Evolutionary conservation across 2,329 filamentous ascomycete genomes (phyloP), one percentile per base, ranked within the genome.

Genomic region (Hirsutella thompsonii): DNA sequence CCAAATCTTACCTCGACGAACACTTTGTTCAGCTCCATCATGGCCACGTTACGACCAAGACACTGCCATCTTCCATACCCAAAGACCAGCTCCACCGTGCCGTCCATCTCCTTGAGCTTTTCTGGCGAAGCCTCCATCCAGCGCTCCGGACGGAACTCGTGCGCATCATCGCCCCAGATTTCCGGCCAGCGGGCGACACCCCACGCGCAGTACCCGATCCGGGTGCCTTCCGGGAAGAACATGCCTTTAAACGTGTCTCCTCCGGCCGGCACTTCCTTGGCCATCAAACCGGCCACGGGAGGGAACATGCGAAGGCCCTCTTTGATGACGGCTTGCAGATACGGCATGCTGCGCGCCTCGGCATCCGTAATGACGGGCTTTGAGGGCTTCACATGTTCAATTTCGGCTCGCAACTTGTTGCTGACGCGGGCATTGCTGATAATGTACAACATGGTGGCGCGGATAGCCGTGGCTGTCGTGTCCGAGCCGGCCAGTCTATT

Each of bases 381-480:
- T 0, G 52, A 42, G 11, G 47, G 47, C 2, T 48, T 39, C 0
- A 47, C 38, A 2, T 47, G 38, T 20, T 44, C 45, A 20, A 51
- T 55, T 29, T 52, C 56, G 34, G 36, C 32, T 5, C 65, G 63
- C 0, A 79, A 56, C 55, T 62, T 66, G 4, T 47, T 42, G 42
- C 68, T 63, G 1, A 73, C 63, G 1, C 57, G 58, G 0, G 69
- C 68, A 20, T 63, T 68, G n/a, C 65, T 70, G 19, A 69, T 63
- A 42, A 78, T 52, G 50, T 72, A 64, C 19, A 77, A 62, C 41
- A 78, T 46, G 1, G 66, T 72, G 30, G 66, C 60, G 2, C 74
- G 67, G 9, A 79, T 64, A 2, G 66, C 66, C 0, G 70, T 72
- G 0, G 75, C 71, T 0, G 72, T 74, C 3, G 72, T 76, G 44